A percentile compares a stretch with the other conserved stretches of the same genome.
These are phyloP conservation scores for Geotrichum restrictum DNA, from an alignment of 1,139 yeast species.

Conservation along the genomic window DNA sequence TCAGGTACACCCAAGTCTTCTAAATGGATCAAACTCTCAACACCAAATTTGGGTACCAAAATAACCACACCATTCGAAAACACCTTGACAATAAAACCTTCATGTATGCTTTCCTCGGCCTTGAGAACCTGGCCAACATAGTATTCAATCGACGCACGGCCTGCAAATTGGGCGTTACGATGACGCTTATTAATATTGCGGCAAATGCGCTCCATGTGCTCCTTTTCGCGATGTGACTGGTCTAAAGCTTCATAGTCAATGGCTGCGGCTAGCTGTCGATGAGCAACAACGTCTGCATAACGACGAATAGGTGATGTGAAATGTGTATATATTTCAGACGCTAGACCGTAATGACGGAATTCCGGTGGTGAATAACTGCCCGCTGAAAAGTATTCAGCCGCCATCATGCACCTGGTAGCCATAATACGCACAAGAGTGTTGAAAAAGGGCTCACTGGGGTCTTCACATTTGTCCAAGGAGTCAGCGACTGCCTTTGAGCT, in stretches of 20 bases:
- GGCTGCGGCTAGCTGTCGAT: constrained; percentile 95
- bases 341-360: constrained; percentile 93
- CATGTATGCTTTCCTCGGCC: constrained; percentile 50
- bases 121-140: constrained; percentile 97
- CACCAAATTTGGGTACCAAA: constrained; percentile 93
- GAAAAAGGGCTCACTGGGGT: constrained; percentile 80
- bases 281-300: constrained; percentile 96
- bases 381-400: constrained; percentile 94
- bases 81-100: constrained; percentile 88
- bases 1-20: constrained; percentile 68
- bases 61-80: constrained; percentile 94
- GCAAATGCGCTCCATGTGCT: constrained; percentile 84
- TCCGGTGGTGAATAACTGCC: constrained; percentile 94
- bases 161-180: constrained; percentile 98
- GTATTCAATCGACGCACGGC: constrained; percentile 95
- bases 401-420: constrained; percentile 99
- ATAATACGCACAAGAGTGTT: constrained; percentile 90
- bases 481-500: constrained; percentile 91
- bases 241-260: constrained; percentile 87
- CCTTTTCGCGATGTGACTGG: constrained; percentile 78
- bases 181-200: constrained; percentile 89
- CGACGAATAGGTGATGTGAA: constrained; percentile 98
- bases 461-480: constrained; percentile 83
- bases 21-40: constrained; percentile 84
- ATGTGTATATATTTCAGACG: constrained; percentile 96